Evolutionary conservation across 2,329 filamentous ascomycete species (phyloP).

Genomic region (Hypoxylon sp.): DNA sequence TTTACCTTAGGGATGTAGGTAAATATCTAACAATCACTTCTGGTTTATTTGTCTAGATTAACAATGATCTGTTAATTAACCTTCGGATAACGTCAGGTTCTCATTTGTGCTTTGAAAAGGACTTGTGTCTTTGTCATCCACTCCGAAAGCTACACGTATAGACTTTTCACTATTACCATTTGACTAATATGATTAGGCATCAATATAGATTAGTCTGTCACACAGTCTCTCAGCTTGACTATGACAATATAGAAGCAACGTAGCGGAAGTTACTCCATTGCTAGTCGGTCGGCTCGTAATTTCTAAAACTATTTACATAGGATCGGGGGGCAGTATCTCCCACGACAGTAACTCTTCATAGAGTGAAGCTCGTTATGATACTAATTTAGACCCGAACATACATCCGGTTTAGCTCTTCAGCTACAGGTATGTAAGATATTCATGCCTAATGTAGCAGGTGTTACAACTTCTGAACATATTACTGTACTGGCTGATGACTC

Average conservation of each 20-base stretch:
- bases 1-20: not conserved
- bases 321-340: not conserved
- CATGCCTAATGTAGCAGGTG: not conserved
- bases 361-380: not conserved
- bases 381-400: not conserved
- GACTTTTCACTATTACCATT: not conserved
- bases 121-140: not conserved
- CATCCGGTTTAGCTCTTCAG: not conserved
- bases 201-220: not conserved
- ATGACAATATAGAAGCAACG: not conserved
- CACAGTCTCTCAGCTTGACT: not conserved
- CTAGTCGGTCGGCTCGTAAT: not conserved
- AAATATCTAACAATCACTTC: not conserved
- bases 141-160: slow-evolving; percentile 2
- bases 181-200: not conserved
- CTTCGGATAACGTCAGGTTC: not conserved
- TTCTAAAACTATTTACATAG: not conserved
- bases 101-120: slow-evolving; percentile 5
- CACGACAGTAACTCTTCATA: not conserved
- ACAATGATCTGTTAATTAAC: not conserved
- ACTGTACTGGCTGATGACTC: not conserved
- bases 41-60: not conserved
- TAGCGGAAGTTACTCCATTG: not conserved
- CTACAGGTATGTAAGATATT: not conserved
- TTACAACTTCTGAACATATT: not conserved